A percentile compares a stretch with the other conserved stretches of the same genome.
These are phyloP conservation scores for Fusarium circinatum DNA, from an alignment of 2,329 filamentous ascomycete genomes.

Conservation along the genomic window DNA sequence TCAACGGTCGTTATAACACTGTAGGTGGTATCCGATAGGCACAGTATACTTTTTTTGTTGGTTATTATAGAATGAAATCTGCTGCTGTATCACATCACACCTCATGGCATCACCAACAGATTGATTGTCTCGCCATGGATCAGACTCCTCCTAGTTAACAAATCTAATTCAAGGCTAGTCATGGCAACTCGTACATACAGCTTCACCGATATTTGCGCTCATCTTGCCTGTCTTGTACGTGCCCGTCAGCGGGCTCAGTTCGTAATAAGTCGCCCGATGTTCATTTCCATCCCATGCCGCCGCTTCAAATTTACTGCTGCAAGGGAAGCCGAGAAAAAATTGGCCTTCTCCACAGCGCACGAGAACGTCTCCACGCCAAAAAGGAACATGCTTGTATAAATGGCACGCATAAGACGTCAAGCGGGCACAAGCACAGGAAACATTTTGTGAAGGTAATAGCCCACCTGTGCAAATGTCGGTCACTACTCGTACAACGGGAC, in stretches of 20 bases:
- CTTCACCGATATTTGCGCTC: conserved; percentile 33
- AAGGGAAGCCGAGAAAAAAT: conserved; percentile 37
- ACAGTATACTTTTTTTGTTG: neutral
- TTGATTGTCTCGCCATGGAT: conserved; percentile 22
- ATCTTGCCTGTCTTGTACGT: conserved; percentile 24
- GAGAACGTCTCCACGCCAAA: conserved; percentile 21
- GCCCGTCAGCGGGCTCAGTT: conserved; percentile 18
- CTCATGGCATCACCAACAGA: conserved; percentile 32
- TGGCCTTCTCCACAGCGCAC: conserved; percentile 26
- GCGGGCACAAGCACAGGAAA: conserved; percentile 28
- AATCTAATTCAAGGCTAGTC: conserved; percentile 12
- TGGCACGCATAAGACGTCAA: conserved; percentile 22
- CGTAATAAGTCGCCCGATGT: conserved; percentile 19
- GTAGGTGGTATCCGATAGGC: neutral
- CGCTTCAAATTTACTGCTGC: conserved; percentile 38
- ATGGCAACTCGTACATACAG: conserved; percentile 6
- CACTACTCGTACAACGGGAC: neutral
- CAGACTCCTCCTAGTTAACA: conserved; percentile 11
- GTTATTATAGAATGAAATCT: conserved; percentile 25
- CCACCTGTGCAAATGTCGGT: neutral
- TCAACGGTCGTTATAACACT: conserved; percentile 13
- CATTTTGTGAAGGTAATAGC: conserved; percentile 30
- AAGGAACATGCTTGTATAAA: conserved; percentile 23
- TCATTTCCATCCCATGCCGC: conserved; percentile 41
- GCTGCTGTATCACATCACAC: conserved; percentile 22